These are phyloP conservation scores for Debaryomyces coudertii DNA, from an alignment of 1,139 yeast species.

Conservation along the genomic window DNA sequence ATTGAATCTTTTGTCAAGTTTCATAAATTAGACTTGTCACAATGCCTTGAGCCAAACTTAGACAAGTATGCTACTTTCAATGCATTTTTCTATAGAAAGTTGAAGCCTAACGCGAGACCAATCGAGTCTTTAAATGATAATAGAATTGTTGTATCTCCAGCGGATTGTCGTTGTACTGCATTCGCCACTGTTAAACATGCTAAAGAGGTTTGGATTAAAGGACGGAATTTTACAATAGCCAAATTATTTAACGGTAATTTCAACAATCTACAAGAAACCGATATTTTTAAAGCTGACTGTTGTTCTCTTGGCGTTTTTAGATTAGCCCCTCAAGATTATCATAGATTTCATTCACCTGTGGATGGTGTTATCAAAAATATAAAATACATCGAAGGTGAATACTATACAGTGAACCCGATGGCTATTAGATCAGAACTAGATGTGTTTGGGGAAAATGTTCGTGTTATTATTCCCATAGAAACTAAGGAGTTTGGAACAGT, in stretches of 20 bases:
- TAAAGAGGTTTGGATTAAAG: conserved; percentile 87
- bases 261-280: conserved; percentile 48
- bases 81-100: conserved; percentile 82
- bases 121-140: conserved; percentile 59
- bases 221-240: conserved; percentile 69
- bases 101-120: conserved; percentile 71
- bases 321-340: conserved; percentile 96
- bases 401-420: conserved; percentile 97
- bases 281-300: conserved; percentile 38
- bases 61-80: conserved; percentile 70
- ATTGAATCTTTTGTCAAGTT: conserved; percentile 81
- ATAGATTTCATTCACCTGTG: conserved; percentile 89
- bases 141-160: conserved; percentile 70
- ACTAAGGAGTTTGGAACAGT: conserved; percentile 76
- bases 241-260: conserved; percentile 66
- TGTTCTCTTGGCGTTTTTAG: conserved; percentile 80
- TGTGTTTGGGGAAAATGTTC: conserved; percentile 89
- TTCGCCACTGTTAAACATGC: conserved; percentile 67
- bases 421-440: conserved; percentile 86
- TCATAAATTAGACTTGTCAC: conserved; percentile 72
- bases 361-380: conserved; percentile 71
- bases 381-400: conserved; percentile 77
- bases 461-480: conserved; percentile 76
- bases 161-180: conserved; percentile 84
- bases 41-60: conserved; percentile 58